Conservation (phyloP, 768 basidiomycete genomes). For the Suillus tomentosus region DNA sequence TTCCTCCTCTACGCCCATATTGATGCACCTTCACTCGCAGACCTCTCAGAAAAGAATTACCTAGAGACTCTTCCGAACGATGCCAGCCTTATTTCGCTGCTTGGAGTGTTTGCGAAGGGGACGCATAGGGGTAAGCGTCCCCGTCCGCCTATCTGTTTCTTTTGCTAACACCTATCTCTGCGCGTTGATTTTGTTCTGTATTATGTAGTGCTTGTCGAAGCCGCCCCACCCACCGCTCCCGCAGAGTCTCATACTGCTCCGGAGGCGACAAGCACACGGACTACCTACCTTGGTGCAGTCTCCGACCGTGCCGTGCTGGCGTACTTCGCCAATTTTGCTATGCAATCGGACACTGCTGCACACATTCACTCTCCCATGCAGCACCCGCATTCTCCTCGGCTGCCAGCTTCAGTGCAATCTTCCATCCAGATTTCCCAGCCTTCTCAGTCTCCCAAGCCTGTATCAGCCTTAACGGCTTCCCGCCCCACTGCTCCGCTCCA, state of each 20-base stretch:
- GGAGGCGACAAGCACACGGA: neutral
- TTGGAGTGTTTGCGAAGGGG: slow-evolving; percentile 69
- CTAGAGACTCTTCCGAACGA: slow-evolving; percentile 63
- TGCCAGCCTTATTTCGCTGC: slow-evolving; percentile 61
- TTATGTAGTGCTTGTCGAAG: slow-evolving; percentile 54
- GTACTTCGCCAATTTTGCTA: slow-evolving; percentile 64
- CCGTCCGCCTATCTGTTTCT: neutral
- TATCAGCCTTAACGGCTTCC: slow-evolving; percentile 6
- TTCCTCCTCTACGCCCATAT: neutral
- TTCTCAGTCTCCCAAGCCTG: slow-evolving; percentile 2
- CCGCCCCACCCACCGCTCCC: slow-evolving; percentile 38
- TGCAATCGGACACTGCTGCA: slow-evolving; percentile 18
- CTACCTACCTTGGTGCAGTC: slow-evolving; percentile 66
- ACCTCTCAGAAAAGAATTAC: slow-evolving; percentile 85
- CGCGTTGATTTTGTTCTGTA: neutral
- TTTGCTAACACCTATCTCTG: neutral
- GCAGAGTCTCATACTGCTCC: neutral
- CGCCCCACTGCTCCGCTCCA: neutral
- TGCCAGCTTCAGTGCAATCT: slow-evolving; percentile 9
- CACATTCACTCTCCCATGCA: neutral
- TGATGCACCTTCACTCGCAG: slow-evolving; percentile 38
- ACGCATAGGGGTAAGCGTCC: slow-evolving; percentile 62
- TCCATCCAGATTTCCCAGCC: slow-evolving; percentile 8
- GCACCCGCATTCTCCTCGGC: neutral
- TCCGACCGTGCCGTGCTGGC: slow-evolving; percentile 73